Conservation (phyloP, 768 basidiomycete genomes). For the Epithele typhae region DNA sequence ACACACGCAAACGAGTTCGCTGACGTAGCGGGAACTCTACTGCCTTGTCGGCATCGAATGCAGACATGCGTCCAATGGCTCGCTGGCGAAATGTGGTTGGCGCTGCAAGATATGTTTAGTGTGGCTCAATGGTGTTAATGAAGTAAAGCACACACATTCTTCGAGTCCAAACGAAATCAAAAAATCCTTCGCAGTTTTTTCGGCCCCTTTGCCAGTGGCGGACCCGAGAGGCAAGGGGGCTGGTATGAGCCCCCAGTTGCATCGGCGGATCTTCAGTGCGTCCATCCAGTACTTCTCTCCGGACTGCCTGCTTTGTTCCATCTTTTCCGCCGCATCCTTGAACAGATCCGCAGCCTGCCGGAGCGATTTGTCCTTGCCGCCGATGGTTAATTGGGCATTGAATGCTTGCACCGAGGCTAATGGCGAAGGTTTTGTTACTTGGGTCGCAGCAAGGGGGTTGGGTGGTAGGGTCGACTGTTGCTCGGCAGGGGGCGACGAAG, state of each 20-base stretch:
- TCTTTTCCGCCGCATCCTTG: constrained; percentile 61
- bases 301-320: constrained; percentile 57
- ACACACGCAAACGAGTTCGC: constrained; percentile 58
- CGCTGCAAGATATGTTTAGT: constrained; percentile 53
- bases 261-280: constrained; percentile 69
- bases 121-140: no score
- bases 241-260: constrained; percentile 78
- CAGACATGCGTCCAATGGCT: constrained; percentile 67
- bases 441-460: constrained; percentile 51
- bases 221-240: constrained; percentile 73
- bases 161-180: constrained; percentile 76
- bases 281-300: constrained; percentile 81
- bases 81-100: constrained; percentile 56
- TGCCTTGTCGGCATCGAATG: constrained; percentile 37
- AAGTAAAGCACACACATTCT: constrained; percentile 54
- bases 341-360: constrained; percentile 71
- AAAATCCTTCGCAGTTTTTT: constrained; percentile 79
- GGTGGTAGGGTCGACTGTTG: constrained; percentile 14
- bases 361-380: constrained; percentile 77
- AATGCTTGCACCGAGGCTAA: constrained; percentile 35
- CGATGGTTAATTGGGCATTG: constrained; percentile 41
- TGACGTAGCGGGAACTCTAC: constrained; percentile 66
- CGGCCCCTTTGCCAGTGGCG: constrained; percentile 69
- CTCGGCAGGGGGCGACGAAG: constrained; percentile 34
- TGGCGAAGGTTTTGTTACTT: constrained; percentile 61